Evolutionary conservation across 768 basidiomycete genomes (phyloP), one percentile per base, ranked within the genome.

Genomic region (Trametes cinnabarina): DNA sequence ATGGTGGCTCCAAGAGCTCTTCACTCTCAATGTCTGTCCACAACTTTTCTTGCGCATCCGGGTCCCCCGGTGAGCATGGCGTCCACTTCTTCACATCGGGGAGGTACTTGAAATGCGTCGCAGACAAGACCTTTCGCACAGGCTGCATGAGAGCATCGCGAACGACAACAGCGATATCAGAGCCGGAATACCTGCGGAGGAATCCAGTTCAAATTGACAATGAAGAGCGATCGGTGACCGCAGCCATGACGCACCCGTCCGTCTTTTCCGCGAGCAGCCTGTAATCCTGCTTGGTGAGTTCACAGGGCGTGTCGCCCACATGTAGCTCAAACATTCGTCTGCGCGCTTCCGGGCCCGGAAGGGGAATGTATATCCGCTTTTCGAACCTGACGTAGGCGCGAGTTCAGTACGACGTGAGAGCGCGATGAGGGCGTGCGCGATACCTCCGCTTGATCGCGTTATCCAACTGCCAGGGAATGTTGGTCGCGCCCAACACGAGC

Each of bases 61-160:
- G 79, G 63, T 95, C 94, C 9, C 96, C 95, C 1, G 97, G 95
- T 2, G 95, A 98, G 71, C 97, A 99, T 2, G 97, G 97, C 20
- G 94, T 98, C 88, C 84, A 96, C 73, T 87, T 94, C 26, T 70
- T 74, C 48, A 46, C 62, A 14, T 69, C 65, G 8, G 69, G 54
- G 22, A 84, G 77, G 30, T 72, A 77, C 69, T 94, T 94, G 76
- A 99, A 99, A 73, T 99, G 96, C 0, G 94, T 97, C 2, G 97
- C 94, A 20, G 87, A 85, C 47, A 98, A 83, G 43, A 99, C 93
- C 71, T 99, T 98, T 51, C 96, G 86, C 14, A 99, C 92, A 1
- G 96, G 96, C 69, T 98, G 95, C 96, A 98, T 99, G 62, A 99
- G 81, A 0, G 96, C 95, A 68, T 98, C 96, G 55, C 94, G 88